Base-by-base conservation (phyloP, 176 grass and related monocot species). In the Triticum timopheevii region DNA sequence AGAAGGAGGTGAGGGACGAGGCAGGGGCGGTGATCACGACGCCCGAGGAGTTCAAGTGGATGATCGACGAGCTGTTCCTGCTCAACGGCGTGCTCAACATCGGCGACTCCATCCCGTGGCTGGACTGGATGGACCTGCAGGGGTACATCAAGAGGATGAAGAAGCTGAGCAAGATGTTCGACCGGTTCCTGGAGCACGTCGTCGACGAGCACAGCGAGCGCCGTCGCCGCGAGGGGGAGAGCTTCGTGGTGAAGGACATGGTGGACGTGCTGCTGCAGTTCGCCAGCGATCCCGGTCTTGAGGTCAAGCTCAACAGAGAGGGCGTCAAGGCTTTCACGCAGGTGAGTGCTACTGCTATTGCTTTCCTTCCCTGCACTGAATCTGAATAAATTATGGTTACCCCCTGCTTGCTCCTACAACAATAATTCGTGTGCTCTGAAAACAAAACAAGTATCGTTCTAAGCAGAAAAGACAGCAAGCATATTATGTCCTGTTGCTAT, bases 51-150 rank as follows among this genome's bases (percentile, higher is more conserved):
- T 98, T 98, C 91, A 98, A 98, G 88, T 82, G 31, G 84, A 98
- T 98, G 93, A 72, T 98, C 3, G 93, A 94, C 49, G 96, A 98
- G 84, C 59, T 92, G 81, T 98, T 98, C 87, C 58, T 98, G 77
- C 91, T 98, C 20, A 98, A 98, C 56, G 93, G 96, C 1, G 93
- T 98, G 80, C 83, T 98, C 73, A 98, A 95, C 90, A 98, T 98
- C 77, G 93, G 93, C 45, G 96, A 98, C 83, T 95, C 89, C 10
- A 95, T 98, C 66, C 96, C 91, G 19, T 93, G 93, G 96, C 86
- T 98, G 0, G 83, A 93, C 73, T 92, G 89, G 85, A 69, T 98
- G 13, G 93, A 98, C 68, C 75, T 98, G 73, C 93, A 98, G 70
- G 93, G 95, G 13, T 97, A 98, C 65, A 89, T 98, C 73, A 89